Percentiles rank a stretch among this genome's conserved stretches.
These are phyloP conservation scores for Orbilia quercus DNA, from an alignment of 2,329 filamentous ascomycete species.

Conservation along the genomic window DNA sequence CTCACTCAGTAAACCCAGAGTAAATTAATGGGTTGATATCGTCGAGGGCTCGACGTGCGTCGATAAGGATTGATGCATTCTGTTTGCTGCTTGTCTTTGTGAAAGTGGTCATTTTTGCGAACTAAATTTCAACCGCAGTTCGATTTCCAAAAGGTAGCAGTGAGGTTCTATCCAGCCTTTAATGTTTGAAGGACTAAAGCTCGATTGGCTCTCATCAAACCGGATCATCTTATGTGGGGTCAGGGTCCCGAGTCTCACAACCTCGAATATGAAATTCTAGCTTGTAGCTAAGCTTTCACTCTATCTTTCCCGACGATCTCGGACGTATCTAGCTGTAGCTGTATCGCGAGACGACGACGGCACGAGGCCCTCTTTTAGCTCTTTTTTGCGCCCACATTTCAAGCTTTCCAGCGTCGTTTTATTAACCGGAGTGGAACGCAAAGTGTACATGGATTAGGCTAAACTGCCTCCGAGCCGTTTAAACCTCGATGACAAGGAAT, in stretches of 20 bases:
- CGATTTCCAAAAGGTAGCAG: no score
- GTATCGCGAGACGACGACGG: constrained; percentile 1
- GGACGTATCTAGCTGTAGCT: neutral
- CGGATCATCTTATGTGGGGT: constrained; percentile 2
- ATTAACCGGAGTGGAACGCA: constrained; percentile 9
- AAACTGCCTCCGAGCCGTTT: neutral
- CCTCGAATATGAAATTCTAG: neutral
- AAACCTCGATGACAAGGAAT: neutral
- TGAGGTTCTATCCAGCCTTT: constrained; percentile 2
- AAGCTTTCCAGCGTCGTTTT: constrained; percentile 4
- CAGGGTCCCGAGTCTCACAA: neutral
- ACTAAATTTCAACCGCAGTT: neutral
- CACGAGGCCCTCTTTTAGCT: neutral
- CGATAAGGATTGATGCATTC: constrained; percentile 59
- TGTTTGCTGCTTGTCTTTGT: constrained; percentile 32
- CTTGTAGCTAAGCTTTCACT: neutral
- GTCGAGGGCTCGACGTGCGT: constrained; percentile 73
- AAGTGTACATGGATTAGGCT: constrained; percentile 25
- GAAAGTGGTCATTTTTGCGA: constrained; percentile 41
- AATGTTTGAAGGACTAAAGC: neutral
- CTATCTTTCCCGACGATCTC: no score
- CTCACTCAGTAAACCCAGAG: constrained; percentile 84
- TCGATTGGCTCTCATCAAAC: neutral
- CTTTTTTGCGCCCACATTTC: constrained; percentile 1
- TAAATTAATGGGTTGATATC: constrained; percentile 84